Percentiles rank a stretch among this genome's conserved stretches.
phyloP scores from a whole-genome alignment of 441 rosid genomes.

The Populus hybrid region DNA sequence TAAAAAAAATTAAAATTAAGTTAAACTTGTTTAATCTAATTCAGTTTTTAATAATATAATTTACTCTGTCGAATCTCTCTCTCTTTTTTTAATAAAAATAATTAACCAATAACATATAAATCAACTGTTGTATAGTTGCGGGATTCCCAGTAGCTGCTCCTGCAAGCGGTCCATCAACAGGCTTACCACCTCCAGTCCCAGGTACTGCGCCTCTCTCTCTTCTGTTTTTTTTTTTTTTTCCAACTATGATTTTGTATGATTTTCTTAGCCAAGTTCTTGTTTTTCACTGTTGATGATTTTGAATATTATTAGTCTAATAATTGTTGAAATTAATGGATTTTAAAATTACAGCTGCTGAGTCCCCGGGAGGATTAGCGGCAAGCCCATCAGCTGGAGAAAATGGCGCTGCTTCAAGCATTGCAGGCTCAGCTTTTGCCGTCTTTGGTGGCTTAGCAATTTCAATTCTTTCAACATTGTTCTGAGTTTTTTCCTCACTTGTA shows the following conservation, averaged over 20 bases:
- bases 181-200: slow-evolving; percentile 18
- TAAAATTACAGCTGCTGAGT: not conserved
- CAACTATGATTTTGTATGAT: no score
- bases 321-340: not conserved
- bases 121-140: slow-evolving; percentile 14
- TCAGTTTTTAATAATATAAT: no score
- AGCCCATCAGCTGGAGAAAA: slow-evolving; percentile 27
- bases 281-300: not conserved
- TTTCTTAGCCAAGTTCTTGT: no score
- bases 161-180: slow-evolving; percentile 6
- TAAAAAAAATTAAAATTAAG: no score
- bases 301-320: not conserved
- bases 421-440: not conserved
- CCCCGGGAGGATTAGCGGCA: not conserved
- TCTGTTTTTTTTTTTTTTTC: no score
- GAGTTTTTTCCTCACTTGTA: not conserved
- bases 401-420: slow-evolving; percentile 15
- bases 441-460: slow-evolving; percentile 11
- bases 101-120: not conserved
- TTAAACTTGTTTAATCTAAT: no score
- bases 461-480: slow-evolving; percentile 13
- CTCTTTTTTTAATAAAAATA: no score
- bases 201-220: not conserved
- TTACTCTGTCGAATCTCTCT: no score
- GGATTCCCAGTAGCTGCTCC: slow-evolving; percentile 33